These are phyloP conservation scores for Pseudogymnoascus sp. DNA, from an alignment of 2,329 filamentous ascomycete species.

Conservation along the genomic window DNA sequence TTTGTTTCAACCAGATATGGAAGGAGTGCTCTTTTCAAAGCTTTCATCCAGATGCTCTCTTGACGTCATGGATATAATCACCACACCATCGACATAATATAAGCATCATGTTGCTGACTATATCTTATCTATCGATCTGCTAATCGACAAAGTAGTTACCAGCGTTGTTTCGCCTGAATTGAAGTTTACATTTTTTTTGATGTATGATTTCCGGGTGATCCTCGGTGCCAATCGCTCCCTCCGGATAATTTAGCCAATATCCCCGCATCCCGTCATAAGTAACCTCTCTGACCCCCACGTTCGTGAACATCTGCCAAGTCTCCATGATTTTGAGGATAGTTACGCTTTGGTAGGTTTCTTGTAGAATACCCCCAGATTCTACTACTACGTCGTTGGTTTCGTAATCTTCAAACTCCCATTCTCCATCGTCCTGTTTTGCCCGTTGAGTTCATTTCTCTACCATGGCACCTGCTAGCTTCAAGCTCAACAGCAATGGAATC, in stretches of 20 bases:
- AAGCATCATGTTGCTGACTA: background rate
- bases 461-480: slow-evolving; percentile 13
- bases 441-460: background rate
- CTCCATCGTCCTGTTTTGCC: background rate
- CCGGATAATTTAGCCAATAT: background rate
- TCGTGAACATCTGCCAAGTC: background rate
- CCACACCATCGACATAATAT: background rate
- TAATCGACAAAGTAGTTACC: background rate
- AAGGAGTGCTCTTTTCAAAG: background rate
- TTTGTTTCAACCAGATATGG: background rate
- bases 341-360: background rate
- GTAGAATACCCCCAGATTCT: background rate
- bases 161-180: background rate
- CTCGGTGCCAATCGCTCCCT: background rate
- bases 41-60: background rate
- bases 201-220: background rate
- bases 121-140: background rate
- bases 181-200: background rate
- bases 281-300: background rate
- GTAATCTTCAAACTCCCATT: background rate
- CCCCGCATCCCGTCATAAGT: background rate
- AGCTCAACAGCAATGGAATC: slow-evolving; percentile 36
- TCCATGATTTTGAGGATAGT: background rate
- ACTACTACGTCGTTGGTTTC: background rate
- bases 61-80: background rate